phyloP scores from a whole-genome alignment of 441 rosid species.

The Populus hybrid region DNA sequence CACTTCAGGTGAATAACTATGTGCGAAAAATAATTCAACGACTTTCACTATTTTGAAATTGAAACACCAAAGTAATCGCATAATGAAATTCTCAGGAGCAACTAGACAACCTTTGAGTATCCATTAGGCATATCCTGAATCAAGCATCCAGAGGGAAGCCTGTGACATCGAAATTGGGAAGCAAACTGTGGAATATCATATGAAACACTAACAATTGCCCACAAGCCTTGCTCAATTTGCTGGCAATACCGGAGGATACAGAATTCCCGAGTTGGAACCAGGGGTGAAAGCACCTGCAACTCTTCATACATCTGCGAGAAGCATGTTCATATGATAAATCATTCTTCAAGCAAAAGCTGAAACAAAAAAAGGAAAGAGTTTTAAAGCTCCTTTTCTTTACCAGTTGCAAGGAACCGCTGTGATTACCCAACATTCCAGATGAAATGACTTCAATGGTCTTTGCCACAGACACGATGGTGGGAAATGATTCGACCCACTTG shows the following conservation, averaged over 20 bases:
- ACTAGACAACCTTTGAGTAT: slow-evolving; percentile 71
- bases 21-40: not conserved
- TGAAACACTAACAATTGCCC: slow-evolving; percentile 85
- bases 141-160: slow-evolving; percentile 95
- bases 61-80: slow-evolving; percentile 7
- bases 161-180: slow-evolving; percentile 52
- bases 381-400: slow-evolving; percentile 30
- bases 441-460: slow-evolving; percentile 74
- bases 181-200: slow-evolving; percentile 71
- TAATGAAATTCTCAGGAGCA: not conserved
- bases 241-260: slow-evolving; percentile 77
- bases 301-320: slow-evolving; percentile 75
- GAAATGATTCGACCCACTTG: slow-evolving; percentile 79
- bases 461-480: slow-evolving; percentile 65
- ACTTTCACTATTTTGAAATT: not conserved
- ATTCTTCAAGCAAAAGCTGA: not conserved
- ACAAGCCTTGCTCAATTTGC: slow-evolving; percentile 83
- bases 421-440: slow-evolving; percentile 55
- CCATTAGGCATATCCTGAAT: slow-evolving; percentile 97
- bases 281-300: slow-evolving; percentile 83
- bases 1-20: slow-evolving; percentile 9
- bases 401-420: slow-evolving; percentile 76
- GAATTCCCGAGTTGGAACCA: slow-evolving; percentile 75
- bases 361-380: not conserved
- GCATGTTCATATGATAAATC: slow-evolving; percentile 11